A percentile compares a stretch with the other conserved stretches of the same genome.
Evolutionary conservation across 257 asterid species (phyloP).

Genomic region (Solanum appendiculatum): DNA sequence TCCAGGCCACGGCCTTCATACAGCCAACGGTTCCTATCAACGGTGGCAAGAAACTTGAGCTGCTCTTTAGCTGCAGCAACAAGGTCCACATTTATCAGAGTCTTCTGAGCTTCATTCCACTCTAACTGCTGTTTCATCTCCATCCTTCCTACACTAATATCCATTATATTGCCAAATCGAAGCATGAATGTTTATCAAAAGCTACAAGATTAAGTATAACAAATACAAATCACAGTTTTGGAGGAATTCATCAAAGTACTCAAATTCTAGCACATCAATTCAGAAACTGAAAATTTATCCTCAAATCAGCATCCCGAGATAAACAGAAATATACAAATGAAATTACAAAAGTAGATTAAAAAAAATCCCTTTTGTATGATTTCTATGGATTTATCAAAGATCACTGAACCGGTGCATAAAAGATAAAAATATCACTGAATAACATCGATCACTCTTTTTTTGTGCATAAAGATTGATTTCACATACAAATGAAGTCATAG

Average conservation of each 20-base stretch:
- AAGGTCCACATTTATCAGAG: constrained; percentile 56
- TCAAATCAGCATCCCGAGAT: background rate
- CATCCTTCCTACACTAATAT: constrained; percentile 9
- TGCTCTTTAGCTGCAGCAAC: constrained; percentile 66
- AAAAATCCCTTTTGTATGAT: background rate
- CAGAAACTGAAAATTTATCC: background rate
- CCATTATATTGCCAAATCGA: background rate
- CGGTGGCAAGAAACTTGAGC: constrained; percentile 66
- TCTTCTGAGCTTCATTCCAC: constrained; percentile 81
- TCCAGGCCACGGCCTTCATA: constrained; percentile 61
- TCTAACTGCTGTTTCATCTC: constrained; percentile 65
- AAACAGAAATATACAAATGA: background rate
- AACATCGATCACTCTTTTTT: background rate
- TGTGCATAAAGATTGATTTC: background rate
- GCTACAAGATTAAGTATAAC: background rate
- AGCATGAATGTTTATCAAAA: background rate
- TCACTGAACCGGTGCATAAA: background rate
- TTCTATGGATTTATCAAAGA: background rate
- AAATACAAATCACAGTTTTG: background rate
- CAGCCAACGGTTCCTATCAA: constrained; percentile 88
- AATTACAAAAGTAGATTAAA: background rate
- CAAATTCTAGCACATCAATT: background rate
- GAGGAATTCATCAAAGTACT: background rate
- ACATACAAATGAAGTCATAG: background rate
- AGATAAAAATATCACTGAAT: background rate